phyloP scores from a whole-genome alignment of 2,329 filamentous ascomycete species.

The Fusarium brevicatenulatum region DNA sequence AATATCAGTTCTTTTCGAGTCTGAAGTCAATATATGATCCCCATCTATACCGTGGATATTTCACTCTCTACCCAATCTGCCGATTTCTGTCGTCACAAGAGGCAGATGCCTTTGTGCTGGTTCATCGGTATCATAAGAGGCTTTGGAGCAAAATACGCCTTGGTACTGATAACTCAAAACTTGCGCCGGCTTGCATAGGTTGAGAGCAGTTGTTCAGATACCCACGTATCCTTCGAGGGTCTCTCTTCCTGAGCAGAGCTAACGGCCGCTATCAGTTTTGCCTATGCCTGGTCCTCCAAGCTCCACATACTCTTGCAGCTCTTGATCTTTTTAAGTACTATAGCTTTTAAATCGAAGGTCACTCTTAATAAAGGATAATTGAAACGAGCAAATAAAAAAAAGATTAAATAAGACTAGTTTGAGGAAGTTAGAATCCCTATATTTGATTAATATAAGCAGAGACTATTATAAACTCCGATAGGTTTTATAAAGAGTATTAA shows the following conservation, averaged over 20 bases:
- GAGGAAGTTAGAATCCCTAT: neutral
- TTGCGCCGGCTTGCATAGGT: neutral
- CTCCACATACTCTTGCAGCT: neutral
- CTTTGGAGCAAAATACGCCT: neutral
- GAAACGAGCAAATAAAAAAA: neutral
- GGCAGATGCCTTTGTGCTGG: neutral
- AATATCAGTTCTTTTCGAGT: neutral
- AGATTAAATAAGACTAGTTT: neutral
- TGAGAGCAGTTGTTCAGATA: neutral
- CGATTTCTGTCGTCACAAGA: neutral
- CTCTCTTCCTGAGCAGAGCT: neutral
- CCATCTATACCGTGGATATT: neutral
- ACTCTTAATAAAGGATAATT: neutral
- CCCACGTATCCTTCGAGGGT: too few species aligned
- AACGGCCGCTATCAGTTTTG: neutral
- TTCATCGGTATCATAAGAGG: neutral
- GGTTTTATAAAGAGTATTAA: neutral
- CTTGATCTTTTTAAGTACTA: neutral
- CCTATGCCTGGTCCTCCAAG: neutral
- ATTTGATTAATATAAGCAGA: neutral
- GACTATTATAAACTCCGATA: neutral
- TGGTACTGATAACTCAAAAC: neutral
- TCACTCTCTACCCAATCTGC: neutral
- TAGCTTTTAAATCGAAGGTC: fast-evolving
- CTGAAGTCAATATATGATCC: neutral